Conservation (phyloP, 140 eudicot species). For the Ambrosia hybrid region DNA sequence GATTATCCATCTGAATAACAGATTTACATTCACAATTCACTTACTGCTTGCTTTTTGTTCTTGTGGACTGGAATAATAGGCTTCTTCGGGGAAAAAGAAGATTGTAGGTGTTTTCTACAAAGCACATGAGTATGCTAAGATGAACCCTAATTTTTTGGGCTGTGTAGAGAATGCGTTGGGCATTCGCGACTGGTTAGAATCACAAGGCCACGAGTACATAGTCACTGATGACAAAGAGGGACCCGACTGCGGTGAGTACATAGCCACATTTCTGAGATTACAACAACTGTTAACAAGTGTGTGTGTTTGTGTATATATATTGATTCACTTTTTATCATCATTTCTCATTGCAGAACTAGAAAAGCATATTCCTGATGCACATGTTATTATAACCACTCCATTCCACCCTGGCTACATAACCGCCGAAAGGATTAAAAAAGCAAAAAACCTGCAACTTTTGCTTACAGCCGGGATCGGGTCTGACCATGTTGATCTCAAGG, state of each 20-base stretch:
- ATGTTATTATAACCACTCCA: slow-evolving; percentile 86
- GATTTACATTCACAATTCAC: neutral
- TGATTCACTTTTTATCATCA: slow-evolving; percentile 2
- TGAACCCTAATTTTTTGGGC: slow-evolving; percentile 87
- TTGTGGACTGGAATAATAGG: slow-evolving; percentile 40
- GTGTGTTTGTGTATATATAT: neutral
- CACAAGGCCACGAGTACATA: slow-evolving; percentile 90
- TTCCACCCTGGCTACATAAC: slow-evolving; percentile 97
- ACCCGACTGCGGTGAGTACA: slow-evolving; percentile 69
- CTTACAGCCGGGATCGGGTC: slow-evolving; percentile 98
- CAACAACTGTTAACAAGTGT: neutral
- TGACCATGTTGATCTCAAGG: slow-evolving; percentile 84
- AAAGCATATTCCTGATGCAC: slow-evolving; percentile 84
- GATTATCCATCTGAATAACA: neutral
- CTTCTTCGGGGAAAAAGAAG: slow-evolving; percentile 79
- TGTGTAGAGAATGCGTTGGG: slow-evolving; percentile 88
- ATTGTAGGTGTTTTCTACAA: slow-evolving; percentile 98
- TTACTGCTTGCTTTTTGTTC: slow-evolving; percentile 1
- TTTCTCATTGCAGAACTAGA: slow-evolving; percentile 69
- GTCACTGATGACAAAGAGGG: slow-evolving; percentile 98
- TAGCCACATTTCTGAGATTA: neutral
- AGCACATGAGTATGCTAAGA: slow-evolving; percentile 84
- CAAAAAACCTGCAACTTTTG: slow-evolving; percentile 79
- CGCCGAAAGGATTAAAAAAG: slow-evolving; percentile 89
- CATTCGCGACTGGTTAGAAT: slow-evolving; percentile 88